phyloP scores from a whole-genome alignment of 2,329 filamentous ascomycete species.

The Ilyonectria sp. region DNA sequence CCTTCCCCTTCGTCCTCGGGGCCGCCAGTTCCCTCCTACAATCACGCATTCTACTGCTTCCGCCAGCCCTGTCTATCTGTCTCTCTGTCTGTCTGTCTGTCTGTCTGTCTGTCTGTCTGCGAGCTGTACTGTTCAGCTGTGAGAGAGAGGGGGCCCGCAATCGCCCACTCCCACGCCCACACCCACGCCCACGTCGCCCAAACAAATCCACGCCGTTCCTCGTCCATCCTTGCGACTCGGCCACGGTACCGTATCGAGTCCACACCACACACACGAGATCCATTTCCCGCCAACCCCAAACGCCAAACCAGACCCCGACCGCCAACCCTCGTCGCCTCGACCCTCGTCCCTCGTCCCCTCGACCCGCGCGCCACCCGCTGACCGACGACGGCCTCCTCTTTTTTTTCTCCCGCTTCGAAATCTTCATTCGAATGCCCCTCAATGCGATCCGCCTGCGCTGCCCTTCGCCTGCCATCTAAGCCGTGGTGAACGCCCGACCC shows the following conservation, averaged over 20 bases:
- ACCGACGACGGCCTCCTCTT: slow-evolving; percentile 30
- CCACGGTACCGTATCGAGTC: slow-evolving; percentile 42
- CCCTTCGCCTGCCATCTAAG: slow-evolving; percentile 43
- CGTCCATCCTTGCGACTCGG: slow-evolving; percentile 33
- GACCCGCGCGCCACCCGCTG: slow-evolving; percentile 32
- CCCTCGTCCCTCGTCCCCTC: slow-evolving; percentile 20
- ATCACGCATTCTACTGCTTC: background rate
- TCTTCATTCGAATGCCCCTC: slow-evolving; percentile 40
- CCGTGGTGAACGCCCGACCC: slow-evolving; percentile 45
- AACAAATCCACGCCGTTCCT: slow-evolving; percentile 38
- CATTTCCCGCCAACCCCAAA: slow-evolving; percentile 38
- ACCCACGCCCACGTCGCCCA: slow-evolving; percentile 33
- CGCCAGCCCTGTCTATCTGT: background rate
- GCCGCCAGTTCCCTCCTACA: background rate
- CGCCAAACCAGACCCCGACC: slow-evolving; percentile 34
- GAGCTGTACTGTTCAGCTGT: slow-evolving; percentile 7
- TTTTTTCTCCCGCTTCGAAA: slow-evolving; percentile 30
- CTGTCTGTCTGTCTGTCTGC: slow-evolving; percentile 1
- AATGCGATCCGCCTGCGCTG: slow-evolving; percentile 45
- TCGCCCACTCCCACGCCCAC: background rate
- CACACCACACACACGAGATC: slow-evolving; percentile 38
- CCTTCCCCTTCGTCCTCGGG: too few species aligned
- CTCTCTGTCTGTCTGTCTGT: background rate
- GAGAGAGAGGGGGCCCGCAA: background rate
- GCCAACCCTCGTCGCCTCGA: slow-evolving; percentile 31